Evolutionary conservation across 2,329 filamentous ascomycete species (phyloP).

Genomic region (Apiospora arundinis): DNA sequence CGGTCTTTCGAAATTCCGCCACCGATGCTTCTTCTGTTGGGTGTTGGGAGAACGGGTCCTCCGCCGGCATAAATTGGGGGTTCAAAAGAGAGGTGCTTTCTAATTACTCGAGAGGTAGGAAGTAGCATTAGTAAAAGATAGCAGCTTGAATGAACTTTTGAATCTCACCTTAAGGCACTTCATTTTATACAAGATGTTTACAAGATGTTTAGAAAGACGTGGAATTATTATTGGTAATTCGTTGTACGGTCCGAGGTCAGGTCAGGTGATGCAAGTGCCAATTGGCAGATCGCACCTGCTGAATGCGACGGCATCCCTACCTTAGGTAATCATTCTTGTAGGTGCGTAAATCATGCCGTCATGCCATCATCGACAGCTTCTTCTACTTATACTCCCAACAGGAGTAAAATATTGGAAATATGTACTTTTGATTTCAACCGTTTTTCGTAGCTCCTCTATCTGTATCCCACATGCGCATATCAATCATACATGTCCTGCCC

Average conservation of each 20-base stretch:
- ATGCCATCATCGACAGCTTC: not conserved
- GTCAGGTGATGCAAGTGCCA: not conserved
- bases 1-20: conserved; percentile 14
- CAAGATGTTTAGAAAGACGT: no score
- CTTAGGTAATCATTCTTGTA: not conserved
- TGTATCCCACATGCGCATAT: no score
- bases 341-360: conserved; percentile 1
- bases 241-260: not conserved
- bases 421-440: not conserved
- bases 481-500: not conserved
- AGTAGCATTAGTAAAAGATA: no score
- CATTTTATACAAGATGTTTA: no score
- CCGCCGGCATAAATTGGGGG: no score
- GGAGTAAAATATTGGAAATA: not conserved
- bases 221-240: not conserved
- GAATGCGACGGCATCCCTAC: not conserved
- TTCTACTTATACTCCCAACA: not conserved
- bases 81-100: no score
- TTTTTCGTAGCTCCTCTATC: not conserved
- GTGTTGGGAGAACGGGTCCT: no score
- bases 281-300: not conserved
- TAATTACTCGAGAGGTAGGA: no score
- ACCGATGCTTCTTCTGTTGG: not conserved
- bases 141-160: no score
- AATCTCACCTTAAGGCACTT: no score